Conservation (phyloP, 169 alveolate genomes). For the Sarcocystis neurona region DNA sequence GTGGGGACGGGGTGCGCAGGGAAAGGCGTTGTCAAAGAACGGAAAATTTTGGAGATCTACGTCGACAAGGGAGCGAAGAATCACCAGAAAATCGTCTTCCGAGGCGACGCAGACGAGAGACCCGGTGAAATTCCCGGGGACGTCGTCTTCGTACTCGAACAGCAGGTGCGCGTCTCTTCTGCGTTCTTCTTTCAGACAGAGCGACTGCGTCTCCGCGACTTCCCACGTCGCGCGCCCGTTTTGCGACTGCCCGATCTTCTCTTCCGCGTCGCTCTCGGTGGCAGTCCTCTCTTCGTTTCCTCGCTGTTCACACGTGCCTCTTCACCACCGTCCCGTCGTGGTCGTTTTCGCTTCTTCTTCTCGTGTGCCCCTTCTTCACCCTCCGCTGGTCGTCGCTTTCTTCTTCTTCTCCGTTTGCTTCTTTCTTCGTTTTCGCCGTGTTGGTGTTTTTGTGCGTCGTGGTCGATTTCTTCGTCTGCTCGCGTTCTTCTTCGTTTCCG, state of each 20-base stretch:
- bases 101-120: constrained; percentile 96
- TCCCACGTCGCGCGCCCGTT: too few relatives aligned
- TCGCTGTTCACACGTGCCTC: neutral
- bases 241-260: neutral
- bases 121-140: constrained; percentile 95
- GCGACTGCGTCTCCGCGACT: too few relatives aligned
- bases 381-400: neutral
- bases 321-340: neutral
- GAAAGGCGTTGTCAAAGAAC: constrained; percentile 84
- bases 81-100: constrained; percentile 90
- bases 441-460: neutral
- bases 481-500: neutral
- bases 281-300: neutral
- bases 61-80: constrained; percentile 96
- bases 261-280: neutral
- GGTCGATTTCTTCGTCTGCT: neutral
- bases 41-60: constrained; percentile 91
- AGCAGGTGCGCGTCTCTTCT: constrained; percentile 64
- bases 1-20: constrained; percentile 80
- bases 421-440: neutral
- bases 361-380: neutral
- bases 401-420: neutral
- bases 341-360: neutral
- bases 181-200: too few relatives aligned
- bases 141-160: constrained; percentile 87